These are phyloP conservation scores for Haplographium delicatum DNA, from an alignment of 495 filamentous ascomycete species.

Conservation along the genomic window DNA sequence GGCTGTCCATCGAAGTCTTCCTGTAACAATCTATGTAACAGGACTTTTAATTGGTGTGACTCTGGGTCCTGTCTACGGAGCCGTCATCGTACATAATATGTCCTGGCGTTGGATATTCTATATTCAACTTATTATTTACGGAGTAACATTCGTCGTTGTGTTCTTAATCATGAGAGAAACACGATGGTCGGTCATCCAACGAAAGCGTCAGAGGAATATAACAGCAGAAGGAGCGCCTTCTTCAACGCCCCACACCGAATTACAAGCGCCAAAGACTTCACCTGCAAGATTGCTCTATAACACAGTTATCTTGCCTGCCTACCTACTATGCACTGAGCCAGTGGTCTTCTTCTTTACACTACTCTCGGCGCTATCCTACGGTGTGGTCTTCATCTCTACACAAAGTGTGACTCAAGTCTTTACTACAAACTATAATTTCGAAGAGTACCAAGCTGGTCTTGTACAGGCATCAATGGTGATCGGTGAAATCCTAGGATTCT, in stretches of 20 bases:
- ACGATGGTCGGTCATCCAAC: constrained; percentile 47
- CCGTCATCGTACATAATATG: constrained; percentile 47
- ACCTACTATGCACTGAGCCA: constrained; percentile 46
- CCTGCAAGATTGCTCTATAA: too few species aligned
- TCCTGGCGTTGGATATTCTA: constrained; percentile 60
- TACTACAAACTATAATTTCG: constrained; percentile 1
- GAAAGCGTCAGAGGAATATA: constrained; percentile 45
- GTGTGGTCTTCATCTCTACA: constrained; percentile 34
- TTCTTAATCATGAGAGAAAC: constrained; percentile 55
- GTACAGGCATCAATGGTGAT: constrained; percentile 43
- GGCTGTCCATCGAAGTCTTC: constrained; percentile 32
- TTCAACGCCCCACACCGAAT: too few species aligned
- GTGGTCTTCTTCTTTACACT: constrained; percentile 47
- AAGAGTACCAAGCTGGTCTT: constrained; percentile 39
- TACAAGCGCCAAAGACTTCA: too few species aligned
- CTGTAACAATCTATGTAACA: constrained; percentile 40
- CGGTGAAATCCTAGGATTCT: constrained; percentile 46
- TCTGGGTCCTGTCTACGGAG: constrained; percentile 49
- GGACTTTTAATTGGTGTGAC: constrained; percentile 4
- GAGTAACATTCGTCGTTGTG: constrained; percentile 35
- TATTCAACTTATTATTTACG: constrained; percentile 52
- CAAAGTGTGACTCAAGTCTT: constrained; percentile 18
- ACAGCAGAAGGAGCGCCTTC: too few species aligned
- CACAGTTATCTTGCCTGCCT: too few species aligned
- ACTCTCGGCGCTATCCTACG: constrained; percentile 47